Evolutionary conservation across 768 basidiomycete species (phyloP).

Genomic region (Jaapia argillacea): DNA sequence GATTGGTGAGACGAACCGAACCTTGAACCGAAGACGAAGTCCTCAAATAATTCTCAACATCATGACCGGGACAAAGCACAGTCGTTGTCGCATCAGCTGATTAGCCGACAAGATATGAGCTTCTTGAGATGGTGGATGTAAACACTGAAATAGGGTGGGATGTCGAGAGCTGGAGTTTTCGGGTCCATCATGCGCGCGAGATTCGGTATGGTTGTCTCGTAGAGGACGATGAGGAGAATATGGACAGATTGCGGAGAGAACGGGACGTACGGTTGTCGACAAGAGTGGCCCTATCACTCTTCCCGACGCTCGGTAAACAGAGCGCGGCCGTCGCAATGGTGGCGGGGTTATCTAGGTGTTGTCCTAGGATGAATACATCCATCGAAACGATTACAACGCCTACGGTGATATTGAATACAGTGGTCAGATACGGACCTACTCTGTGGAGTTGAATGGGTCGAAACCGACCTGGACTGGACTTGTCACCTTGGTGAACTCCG

Average conservation of each 20-base stretch:
- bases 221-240: too few relatives aligned
- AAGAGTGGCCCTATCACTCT: background rate
- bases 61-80: slow-evolving; percentile 16
- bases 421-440: too few relatives aligned
- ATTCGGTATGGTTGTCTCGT: background rate
- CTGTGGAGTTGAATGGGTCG: too few relatives aligned
- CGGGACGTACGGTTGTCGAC: background rate
- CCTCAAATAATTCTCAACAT: slow-evolving; percentile 19
- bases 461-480: slow-evolving; percentile 36
- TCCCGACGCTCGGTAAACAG: slow-evolving; percentile 14
- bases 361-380: slow-evolving; percentile 14
- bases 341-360: slow-evolving; percentile 9
- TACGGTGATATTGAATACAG: too few relatives aligned
- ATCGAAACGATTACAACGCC: slow-evolving; percentile 16
- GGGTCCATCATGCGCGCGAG: slow-evolving; percentile 7
- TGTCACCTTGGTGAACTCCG: slow-evolving; percentile 25
- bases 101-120: slow-evolving; percentile 28
- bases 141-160: slow-evolving; percentile 10
- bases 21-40: background rate
- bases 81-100: slow-evolving; percentile 9
- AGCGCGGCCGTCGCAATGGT: slow-evolving; percentile 10
- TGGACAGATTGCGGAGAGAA: background rate
- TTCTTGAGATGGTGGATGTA: slow-evolving; percentile 19
- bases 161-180: slow-evolving; percentile 10
- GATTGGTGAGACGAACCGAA: background rate